Percentiles rank a stretch among this genome's conserved stretches.
Conservation (phyloP, 768 basidiomycete genomes). For the Candolleomyces efflorescens region DNA sequence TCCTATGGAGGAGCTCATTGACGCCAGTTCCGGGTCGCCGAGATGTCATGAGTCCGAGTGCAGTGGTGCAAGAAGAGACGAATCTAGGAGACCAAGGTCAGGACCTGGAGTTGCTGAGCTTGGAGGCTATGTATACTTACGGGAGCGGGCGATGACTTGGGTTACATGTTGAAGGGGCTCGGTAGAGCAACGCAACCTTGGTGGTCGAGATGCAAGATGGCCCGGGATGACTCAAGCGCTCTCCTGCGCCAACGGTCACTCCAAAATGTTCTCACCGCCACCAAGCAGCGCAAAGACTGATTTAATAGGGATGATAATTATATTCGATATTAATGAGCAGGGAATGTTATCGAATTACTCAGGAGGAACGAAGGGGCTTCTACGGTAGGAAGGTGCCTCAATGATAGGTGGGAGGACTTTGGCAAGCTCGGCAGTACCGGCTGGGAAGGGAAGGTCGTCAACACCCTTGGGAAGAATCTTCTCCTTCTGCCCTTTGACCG, state of each 20-base stretch:
- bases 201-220: too few relatives aligned
- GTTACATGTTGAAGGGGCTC: background rate
- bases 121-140: too few relatives aligned
- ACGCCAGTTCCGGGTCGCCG: background rate
- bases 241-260: too few relatives aligned
- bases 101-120: too few relatives aligned
- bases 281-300: background rate
- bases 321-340: constrained; percentile 10
- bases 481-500: constrained; percentile 68
- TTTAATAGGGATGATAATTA: constrained; percentile 1
- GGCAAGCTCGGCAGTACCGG: constrained; percentile 77
- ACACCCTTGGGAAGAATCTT: constrained; percentile 81
- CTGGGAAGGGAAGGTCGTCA: constrained; percentile 86
- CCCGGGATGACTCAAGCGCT: too few relatives aligned
- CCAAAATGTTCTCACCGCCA: too few relatives aligned
- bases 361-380: constrained; percentile 75
- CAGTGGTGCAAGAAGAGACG: too few relatives aligned
- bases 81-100: too few relatives aligned
- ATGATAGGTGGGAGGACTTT: constrained; percentile 60
- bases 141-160: too few relatives aligned
- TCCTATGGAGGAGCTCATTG: constrained; percentile 1
- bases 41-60: background rate
- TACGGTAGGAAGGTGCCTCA: constrained; percentile 66
- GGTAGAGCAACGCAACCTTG: constrained; percentile 6
- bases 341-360: constrained; percentile 36